Base-by-base conservation (phyloP, 768 basidiomycete genomes). In the Boletellus emodensis region DNA sequence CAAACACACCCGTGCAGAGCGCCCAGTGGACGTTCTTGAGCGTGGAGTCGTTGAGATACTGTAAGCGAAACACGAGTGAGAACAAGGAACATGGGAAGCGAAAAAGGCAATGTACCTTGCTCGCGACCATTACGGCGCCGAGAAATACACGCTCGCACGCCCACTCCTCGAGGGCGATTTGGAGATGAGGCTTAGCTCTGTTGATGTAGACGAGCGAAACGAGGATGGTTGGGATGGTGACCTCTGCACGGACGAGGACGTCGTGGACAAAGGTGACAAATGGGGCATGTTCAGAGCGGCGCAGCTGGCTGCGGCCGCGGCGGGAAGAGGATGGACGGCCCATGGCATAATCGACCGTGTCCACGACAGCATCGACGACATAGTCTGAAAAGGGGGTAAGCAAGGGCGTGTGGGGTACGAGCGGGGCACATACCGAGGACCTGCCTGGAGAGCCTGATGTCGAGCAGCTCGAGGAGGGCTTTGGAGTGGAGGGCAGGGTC, bases 21-120 rank as follows among this genome's bases (percentile, higher is more conserved):
- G 87, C 85, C 90, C 90, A 94, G 67, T 94, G 90, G 44, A 87
- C 77, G 70, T 94, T 94, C 77, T 94, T 94, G 14, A 92, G 78
- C 24, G 88, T 90, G 14, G 87, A 90, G 66, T 94, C 92, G 66
- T 94, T 92, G 33, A 87, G 72, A 64, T 93, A 93, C 82, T 89
- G 52, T 15, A 24, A 32, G 20, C 13, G 46, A 45, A 46, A 41
- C 32, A 47, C 32, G 26, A 17, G 32, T 57, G 6, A 59, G 54
- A 32, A 26, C 24, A 26, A 26, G 24, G 24, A 48, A 24, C 48
- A 57, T 48, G 57, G 36, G 46, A 57, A 53, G 69, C 64, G 56
- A 46, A 42, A 46, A 24, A 60, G 34, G 34, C 1, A 47, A 17
- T 60, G 59, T 64, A 87, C 85, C 77, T 94, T 94, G 71, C 85